Conservation (phyloP, 2,329 filamentous ascomycete species). For the Fusarium brachygibbosum region DNA sequence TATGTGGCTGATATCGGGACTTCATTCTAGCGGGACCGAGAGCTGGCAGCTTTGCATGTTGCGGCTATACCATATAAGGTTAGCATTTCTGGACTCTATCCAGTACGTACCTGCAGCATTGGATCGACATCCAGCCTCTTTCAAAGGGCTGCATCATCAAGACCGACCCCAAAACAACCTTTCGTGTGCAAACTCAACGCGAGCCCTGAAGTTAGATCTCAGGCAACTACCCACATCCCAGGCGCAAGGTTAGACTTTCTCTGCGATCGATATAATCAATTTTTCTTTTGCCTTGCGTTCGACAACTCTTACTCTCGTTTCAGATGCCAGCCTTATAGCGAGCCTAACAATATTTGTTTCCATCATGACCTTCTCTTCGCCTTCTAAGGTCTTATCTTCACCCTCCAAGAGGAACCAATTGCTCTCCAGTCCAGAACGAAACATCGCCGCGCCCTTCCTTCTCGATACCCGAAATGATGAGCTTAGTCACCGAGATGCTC, state of each 20-base stretch:
- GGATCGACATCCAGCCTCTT: conserved; percentile 41
- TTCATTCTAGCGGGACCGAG: conserved; percentile 45
- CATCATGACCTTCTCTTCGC: conserved; percentile 61
- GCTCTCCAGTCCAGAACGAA: conserved; percentile 58
- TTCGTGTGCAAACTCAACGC: conserved; percentile 21
- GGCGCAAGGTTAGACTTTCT: background rate
- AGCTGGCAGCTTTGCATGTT: conserved; percentile 5
- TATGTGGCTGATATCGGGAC: conserved; percentile 34
- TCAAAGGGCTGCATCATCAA: conserved; percentile 42
- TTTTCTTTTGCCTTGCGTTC: background rate
- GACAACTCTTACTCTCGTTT: background rate
- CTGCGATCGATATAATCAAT: background rate
- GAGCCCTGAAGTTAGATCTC: background rate
- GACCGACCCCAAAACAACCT: conserved; percentile 30
- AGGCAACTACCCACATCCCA: conserved; percentile 4
- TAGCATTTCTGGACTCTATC: conserved; percentile 6
- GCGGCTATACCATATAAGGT: conserved; percentile 5
- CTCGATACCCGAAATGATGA: conserved; percentile 72
- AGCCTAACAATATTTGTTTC: conserved; percentile 19
- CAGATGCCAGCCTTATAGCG: conserved; percentile 46
- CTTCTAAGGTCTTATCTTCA: conserved; percentile 55
- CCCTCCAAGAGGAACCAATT: conserved; percentile 57
- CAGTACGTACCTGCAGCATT: conserved; percentile 39
- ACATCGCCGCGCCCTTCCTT: conserved; percentile 72
- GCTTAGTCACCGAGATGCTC: conserved; percentile 72